Evolutionary conservation across 2,329 filamentous ascomycete genomes (phyloP), one percentile per base, ranked within the genome.

Genomic region (Venturia asperata): DNA sequence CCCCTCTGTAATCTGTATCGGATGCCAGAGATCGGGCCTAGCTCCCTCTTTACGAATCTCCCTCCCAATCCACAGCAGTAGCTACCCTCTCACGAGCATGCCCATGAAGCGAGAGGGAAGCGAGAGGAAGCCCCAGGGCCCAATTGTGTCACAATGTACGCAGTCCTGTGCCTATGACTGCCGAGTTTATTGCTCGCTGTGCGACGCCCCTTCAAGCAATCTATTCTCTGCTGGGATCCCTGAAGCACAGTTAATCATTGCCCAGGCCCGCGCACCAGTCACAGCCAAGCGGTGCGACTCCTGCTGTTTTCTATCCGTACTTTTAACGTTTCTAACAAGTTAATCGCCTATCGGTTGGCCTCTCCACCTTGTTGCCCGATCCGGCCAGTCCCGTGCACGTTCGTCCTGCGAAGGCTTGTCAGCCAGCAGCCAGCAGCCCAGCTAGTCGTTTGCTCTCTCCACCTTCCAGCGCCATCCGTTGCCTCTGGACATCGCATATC

Each of bases 311-410:
- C 52, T n/a, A 58, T 21, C 13, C n/a, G 60, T 13, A 43, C 39
- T 45, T 19, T 19, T 30, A n/a, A 42, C 60, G 60, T 61, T 45
- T 61, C 60, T 42, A 17, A 45, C 37, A 61, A 42, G 60, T 42
- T 61, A 61, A 45, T 19, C 58, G 42, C 39, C 60, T 42, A 42
- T 61, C 60, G 60, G 37, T 19, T 27, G 4, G 7, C n/a, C 39
- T 27, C 60, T 61, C 60, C 60, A 61, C 60, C 60, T 27, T 42
- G 30, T 61, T 42, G 60, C 60, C 60, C 60, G 27, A 45, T 61
- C 37, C 37, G 27, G 60, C 60, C 60, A 61, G 60, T 61, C 60
- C 60, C 39, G 60, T 61, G 60, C 52, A n/a, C 27, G 9, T 13
- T 37, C 30, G 37, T 27, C 9, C 52, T 58, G 52, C 52, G 27